Conservation (phyloP, 176 grass and related monocot species). For the Musa itinerans region DNA sequence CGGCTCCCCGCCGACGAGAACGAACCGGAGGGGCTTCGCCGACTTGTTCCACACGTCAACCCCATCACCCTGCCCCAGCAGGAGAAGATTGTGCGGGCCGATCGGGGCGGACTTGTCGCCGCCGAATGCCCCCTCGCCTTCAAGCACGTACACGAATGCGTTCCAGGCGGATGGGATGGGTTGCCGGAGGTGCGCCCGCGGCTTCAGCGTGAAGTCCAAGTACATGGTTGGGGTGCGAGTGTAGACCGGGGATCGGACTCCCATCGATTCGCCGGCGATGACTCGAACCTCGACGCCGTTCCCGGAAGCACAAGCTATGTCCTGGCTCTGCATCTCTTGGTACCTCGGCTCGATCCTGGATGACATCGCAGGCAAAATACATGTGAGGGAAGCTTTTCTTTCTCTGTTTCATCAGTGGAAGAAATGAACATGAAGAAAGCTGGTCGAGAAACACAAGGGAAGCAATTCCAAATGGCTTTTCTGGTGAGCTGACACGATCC, state of each 20-base stretch:
- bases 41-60: conserved; percentile 69
- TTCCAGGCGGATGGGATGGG: conserved; percentile 51
- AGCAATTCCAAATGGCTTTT: no score
- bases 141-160: conserved; percentile 77
- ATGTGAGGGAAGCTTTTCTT: no score
- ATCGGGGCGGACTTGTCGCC: conserved; percentile 31
- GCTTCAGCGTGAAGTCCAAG: conserved; percentile 80
- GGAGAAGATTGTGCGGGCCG: conserved; percentile 53
- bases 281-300: conserved; percentile 75
- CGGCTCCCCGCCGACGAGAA: conserved; percentile 75
- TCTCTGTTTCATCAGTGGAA: no score
- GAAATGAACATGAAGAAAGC: no score
- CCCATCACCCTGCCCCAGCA: conserved; percentile 57
- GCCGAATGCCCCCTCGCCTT: conserved; percentile 69
- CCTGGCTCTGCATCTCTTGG: conserved; percentile 86
- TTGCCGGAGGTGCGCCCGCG: conserved; percentile 41
- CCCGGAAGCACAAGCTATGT: conserved; percentile 42
- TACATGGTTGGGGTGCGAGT: conserved; percentile 91
- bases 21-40: conserved; percentile 40
- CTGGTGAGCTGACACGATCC: no score
- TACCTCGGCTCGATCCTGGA: conserved; percentile 83
- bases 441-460: no score
- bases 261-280: conserved; percentile 80
- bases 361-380: no score
- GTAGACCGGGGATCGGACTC: conserved; percentile 47